Conservation (phyloP, 148 eudicot species). For the Suaeda aralocaspica region DNA sequence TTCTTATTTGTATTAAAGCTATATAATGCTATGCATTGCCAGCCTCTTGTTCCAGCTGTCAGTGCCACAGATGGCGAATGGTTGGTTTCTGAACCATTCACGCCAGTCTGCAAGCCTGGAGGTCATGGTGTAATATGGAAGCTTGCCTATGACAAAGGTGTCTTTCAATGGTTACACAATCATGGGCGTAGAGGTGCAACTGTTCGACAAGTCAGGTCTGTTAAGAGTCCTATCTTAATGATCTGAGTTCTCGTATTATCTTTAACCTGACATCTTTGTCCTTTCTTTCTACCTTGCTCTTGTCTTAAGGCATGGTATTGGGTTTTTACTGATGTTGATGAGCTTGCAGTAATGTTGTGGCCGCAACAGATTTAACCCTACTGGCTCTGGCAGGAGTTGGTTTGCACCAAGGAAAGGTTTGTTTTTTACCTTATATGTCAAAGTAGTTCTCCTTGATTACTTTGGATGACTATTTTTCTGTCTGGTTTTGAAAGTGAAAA, state of each 20-base stretch:
- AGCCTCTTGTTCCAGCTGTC: conserved; percentile 99
- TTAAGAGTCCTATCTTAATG: conserved; percentile 12
- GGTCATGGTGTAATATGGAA: conserved; percentile 99
- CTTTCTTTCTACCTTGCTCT: background rate
- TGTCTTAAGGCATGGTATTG: conserved; percentile 4
- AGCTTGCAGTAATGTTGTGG: conserved; percentile 91
- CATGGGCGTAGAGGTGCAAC: conserved; percentile 92
- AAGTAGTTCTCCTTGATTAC: background rate
- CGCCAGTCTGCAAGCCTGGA: conserved; percentile 93
- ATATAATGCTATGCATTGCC: conserved; percentile 35
- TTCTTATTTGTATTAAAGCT: conserved; percentile 14
- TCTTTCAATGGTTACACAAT: conserved; percentile 80
- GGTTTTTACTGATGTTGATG: conserved; percentile 30
- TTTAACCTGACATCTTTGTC: background rate
- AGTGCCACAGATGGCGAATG: conserved; percentile 87
- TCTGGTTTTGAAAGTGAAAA: background rate
- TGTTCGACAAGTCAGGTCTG: conserved; percentile 91
- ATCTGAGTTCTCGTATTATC: conserved; percentile 5
- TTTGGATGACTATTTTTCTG: conserved; percentile 8
- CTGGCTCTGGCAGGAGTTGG: conserved; percentile 95
- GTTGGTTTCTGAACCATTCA: conserved; percentile 67
- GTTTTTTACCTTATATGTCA: conserved; percentile 13
- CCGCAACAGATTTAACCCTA: conserved; percentile 91
- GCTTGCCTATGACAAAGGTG: conserved; percentile 83
- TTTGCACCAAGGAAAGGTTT: conserved; percentile 75